Base-by-base conservation (phyloP, 352 stramenopile species). In the Globisporangium camurandrum region DNA sequence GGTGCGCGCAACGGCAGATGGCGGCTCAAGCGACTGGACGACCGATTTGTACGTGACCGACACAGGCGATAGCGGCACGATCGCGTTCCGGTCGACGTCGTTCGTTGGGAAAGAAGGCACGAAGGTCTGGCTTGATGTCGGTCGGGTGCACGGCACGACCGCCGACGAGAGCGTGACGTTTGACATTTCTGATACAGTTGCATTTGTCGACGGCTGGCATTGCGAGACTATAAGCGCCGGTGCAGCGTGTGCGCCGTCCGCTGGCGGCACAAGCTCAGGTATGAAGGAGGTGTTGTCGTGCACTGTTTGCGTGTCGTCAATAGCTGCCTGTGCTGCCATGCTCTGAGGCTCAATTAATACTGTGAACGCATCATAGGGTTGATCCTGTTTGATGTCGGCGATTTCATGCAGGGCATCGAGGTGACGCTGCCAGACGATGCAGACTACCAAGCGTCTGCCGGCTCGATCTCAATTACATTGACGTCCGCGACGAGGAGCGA, bases 1-100 rank as follows among this genome's bases (percentile, higher is more conserved):
- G 11, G 36, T 66, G 16, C 58, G 68, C 2, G 51, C 68, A 16
- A 47, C 68, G 26, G 66, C 68, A 4, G 56, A 59, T 20, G 46
- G 45, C 11, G 66, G 66, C 1, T 4, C 36, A 10, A 83, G 68
- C 12, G 22, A 30, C 16, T 83, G 71, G 71, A 44, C 34, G 1
- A 64, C 48, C 9, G 7, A 44, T 0, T 51, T 54, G 1, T 77
- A 66, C 22, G 23, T 42, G 11, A 59, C 59, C 2, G 71, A 83
- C 36, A 53, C 48, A 0, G 56, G 37, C 5, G 31, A 50, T 33
- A 0, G 26, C 28, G 46, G 68, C 19, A 45, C 34, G 19, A 27
- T 66, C 59, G 41, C 46, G 1, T 64, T 64, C 64, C 9, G 34
- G 34, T 28, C 58, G 24, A 19, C 28, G 1, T 30, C 48, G 27